Evolutionary conservation across 2,329 filamentous ascomycete genomes (phyloP).

Genomic region (Tolypocladium album): DNA sequence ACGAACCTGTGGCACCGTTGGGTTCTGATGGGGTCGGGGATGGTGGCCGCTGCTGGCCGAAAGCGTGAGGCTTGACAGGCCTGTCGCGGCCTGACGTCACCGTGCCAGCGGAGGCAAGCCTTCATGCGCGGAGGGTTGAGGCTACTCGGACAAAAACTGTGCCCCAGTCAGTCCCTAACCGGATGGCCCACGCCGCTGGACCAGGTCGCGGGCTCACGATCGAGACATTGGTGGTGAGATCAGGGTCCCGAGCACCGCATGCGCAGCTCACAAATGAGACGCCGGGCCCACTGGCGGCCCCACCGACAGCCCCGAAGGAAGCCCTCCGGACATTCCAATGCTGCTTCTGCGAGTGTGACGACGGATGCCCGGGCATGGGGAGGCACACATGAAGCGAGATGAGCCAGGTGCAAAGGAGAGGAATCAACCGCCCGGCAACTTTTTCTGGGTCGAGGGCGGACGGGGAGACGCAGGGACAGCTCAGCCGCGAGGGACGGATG

Average conservation of each 20-base stretch:
- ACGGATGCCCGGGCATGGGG: background rate
- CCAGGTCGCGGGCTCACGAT: constrained; percentile 8
- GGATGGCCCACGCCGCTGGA: background rate
- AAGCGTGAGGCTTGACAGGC: background rate
- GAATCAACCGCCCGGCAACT: background rate
- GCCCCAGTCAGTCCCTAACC: background rate
- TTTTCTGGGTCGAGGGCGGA: background rate
- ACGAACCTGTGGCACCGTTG: background rate
- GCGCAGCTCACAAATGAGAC: background rate
- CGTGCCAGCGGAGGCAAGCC: background rate
- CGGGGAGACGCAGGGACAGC: background rate
- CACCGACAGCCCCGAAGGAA: background rate
- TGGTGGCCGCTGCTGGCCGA: background rate
- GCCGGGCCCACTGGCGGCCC: background rate
- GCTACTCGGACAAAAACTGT: background rate
- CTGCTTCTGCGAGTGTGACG: background rate
- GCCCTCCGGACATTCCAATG: background rate
- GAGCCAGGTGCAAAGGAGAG: background rate
- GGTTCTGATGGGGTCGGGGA: background rate
- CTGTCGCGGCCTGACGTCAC: background rate
- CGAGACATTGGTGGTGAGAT: constrained; percentile 19
- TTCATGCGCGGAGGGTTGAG: background rate
- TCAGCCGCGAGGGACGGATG: background rate
- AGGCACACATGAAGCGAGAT: background rate
- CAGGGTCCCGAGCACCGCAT: constrained; percentile 10